Conservation (phyloP, 148 eudicot species). For the Cornus florida region DNA sequence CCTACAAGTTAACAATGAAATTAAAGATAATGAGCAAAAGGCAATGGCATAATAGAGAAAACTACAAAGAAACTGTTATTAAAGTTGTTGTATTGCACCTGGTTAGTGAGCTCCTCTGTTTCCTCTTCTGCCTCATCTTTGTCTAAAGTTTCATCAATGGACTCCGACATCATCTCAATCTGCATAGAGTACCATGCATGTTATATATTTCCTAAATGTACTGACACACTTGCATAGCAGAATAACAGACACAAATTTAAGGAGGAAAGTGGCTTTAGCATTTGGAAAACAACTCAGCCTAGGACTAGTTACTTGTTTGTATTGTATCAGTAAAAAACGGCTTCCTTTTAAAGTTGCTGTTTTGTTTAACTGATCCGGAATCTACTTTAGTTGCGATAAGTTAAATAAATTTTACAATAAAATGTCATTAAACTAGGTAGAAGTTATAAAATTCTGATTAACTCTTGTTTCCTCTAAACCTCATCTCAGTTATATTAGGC, state of each 20-base stretch:
- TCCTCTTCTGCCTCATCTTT: slow-evolving; percentile 82
- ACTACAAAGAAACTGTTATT: neutral
- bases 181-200: slow-evolving; percentile 12
- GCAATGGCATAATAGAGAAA: neutral
- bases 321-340: too few species aligned
- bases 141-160: slow-evolving; percentile 70
- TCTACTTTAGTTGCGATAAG: neutral
- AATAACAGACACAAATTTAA: neutral
- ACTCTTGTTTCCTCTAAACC: too few species aligned
- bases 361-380: too few species aligned
- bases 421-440: too few species aligned
- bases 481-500: too few species aligned
- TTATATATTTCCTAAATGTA: neutral
- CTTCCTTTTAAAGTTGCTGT: too few species aligned
- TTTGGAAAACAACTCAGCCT: neutral
- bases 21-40: slow-evolving; percentile 9
- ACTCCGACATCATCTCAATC: slow-evolving; percentile 81
- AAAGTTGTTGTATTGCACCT: slow-evolving; percentile 27
- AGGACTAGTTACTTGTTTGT: too few species aligned
- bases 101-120: slow-evolving; percentile 77
- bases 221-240: neutral
- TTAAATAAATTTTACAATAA: too few species aligned
- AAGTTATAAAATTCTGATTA: too few species aligned
- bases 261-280: neutral
- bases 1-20: slow-evolving; percentile 30